Base-by-base conservation (phyloP, 768 basidiomycete genomes). In the Rhodosporidiobolus odoratus region DNA sequence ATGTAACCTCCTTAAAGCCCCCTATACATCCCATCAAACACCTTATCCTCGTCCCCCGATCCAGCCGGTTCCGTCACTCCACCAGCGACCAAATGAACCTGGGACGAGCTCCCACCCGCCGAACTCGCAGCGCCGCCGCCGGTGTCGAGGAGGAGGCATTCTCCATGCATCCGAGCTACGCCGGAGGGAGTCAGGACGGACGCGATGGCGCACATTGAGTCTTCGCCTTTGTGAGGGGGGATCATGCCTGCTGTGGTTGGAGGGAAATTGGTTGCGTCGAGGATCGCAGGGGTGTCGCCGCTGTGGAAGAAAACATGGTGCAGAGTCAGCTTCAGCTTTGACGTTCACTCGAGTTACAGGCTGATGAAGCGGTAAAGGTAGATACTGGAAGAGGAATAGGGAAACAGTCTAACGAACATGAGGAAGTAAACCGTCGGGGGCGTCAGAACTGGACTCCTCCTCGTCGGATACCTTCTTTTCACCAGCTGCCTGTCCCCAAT, bases 151-250 rank as follows among this genome's bases (percentile, higher is more conserved):
- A 60, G 3, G 23, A 53, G 9, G 19, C 69, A 71, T 4, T 47
- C 52, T 1, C 72, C 72, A 27, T 73, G 72, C 16, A 69, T 38
- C 32, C n/a, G 38, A 2, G 60, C 64, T 8, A 56, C n/a, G 4
- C 72, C 68, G 12, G 59, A 32, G 0, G 68, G 64, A 23, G 72
- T 69, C 21, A 73, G 54, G 17, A 73, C 68, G 17, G 54, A 59
- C 15, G 67, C 53, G n/a, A 73, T 54, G 27, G 67, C 50, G 68
- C 63, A 69, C 72, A 73, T 73, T 21, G 50, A 35, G 34, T 69
- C 68, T 3, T 45, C 68, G n/a, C 52, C 64, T 19, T 58, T 52
- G 43, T 61, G 61, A 8, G 64, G 56, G 2, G 72, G 72, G 1
- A 62, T 35, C 38, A 57, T 35, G 1, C 69, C 69, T 4, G 53